Evolutionary conservation across 768 basidiomycete species (phyloP), one percentile per base, ranked within the genome.

Genomic region (Clitopilus hobsonii): DNA sequence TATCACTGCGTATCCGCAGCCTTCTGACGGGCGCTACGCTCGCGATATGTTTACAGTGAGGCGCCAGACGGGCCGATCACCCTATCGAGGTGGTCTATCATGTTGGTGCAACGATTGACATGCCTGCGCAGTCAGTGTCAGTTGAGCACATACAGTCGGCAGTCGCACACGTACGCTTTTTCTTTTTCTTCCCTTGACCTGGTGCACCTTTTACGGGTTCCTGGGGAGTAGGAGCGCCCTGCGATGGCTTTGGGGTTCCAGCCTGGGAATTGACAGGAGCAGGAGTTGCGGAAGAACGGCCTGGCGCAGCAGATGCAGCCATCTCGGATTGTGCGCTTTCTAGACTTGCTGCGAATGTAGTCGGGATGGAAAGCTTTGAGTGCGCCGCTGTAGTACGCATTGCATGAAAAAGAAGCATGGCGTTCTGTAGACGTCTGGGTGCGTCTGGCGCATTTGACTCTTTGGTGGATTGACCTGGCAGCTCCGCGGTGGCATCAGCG

Each of bases 311-410:
- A 28, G 72, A 67, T 29, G 66, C 63, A 52, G 59, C 64, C 8
- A 60, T 24, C 6, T 51, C 49, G 29, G 49, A 51, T 2, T 27
- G 49, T 3, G 41, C 49, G 50, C 57, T 65, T 38, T 71, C 71
- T 13, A 65, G 57, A 52, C 65, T 68, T 11, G 67, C 58, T 52
- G 69, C 38, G 67, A 68, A 69, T 18, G 69, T 58, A 58, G 65
- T 74, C 28, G 78, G 70, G 54, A 84, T 76, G 0, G 81, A 70
- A 57, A 75, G 74, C 58, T 74, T 82, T 18, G 89, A 80, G 60
- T 91, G 89, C 48, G 78, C 72, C 5, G 88, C 89, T 0, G 91
- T 90, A 3, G 88, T 82, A 59, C 78, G 82, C 89, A 94, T 89
- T 6, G 91, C 91, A 57, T 87, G 85, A 63, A 84, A 71, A 59